These are phyloP conservation scores for Thermothelomyces thermophilus DNA, from an alignment of 2,329 filamentous ascomycete species.

Conservation along the genomic window DNA sequence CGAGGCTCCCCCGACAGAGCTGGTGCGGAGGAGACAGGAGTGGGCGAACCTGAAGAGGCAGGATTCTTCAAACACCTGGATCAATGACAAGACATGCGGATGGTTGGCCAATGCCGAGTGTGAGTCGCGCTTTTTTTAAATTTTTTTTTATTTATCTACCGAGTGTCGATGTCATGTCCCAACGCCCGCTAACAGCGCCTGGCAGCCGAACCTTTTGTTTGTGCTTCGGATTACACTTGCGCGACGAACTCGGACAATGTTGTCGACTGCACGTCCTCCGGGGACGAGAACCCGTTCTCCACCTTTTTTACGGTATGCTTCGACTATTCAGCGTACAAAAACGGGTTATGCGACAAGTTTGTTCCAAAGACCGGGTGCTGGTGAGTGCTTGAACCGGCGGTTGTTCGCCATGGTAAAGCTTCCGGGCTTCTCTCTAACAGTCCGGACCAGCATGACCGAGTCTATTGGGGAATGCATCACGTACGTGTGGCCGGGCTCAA, in stretches of 20 bases:
- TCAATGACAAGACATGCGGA: conserved; percentile 26
- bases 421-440: conserved; percentile 1
- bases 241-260: conserved; percentile 31
- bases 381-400: conserved; percentile 22
- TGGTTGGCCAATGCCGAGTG: conserved; percentile 24
- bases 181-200: neutral
- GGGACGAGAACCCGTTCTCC: conserved; percentile 28
- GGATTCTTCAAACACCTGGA: conserved; percentile 21
- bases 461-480: conserved; percentile 31
- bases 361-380: conserved; percentile 33
- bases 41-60: conserved; percentile 10
- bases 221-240: conserved; percentile 15
- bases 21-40: conserved; percentile 16
- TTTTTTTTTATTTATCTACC: neutral
- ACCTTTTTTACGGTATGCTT: conserved; percentile 33
- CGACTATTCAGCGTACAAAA: conserved; percentile 28
- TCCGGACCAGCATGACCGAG: conserved; percentile 8
- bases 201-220: no score
- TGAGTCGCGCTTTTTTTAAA: conserved; percentile 10
- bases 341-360: conserved; percentile 27
- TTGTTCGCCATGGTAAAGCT: no score
- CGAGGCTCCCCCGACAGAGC: conserved; percentile 18
- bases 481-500: conserved; percentile 32
- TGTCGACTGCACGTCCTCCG: conserved; percentile 31
- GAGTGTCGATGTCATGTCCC: neutral